Conservation (phyloP, 345 rosid genomes). For the Aethionema arabicum region DNA sequence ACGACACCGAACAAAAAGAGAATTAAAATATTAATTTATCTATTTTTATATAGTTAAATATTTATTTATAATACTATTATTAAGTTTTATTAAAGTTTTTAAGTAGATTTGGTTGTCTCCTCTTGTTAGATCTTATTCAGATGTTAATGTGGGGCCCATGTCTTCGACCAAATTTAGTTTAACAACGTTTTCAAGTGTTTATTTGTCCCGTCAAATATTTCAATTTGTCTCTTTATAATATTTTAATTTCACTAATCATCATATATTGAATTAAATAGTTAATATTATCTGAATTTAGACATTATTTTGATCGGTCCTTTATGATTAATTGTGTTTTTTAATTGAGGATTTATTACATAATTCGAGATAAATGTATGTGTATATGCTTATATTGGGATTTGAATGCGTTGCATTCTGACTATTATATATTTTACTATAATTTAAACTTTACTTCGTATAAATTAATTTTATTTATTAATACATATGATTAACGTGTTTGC, state of each 20-base stretch:
- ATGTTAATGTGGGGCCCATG: constrained; percentile 24
- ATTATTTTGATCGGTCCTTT: constrained; percentile 18
- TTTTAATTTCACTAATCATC: constrained; percentile 22
- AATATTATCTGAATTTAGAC: constrained; percentile 29
- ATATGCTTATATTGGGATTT: constrained; percentile 27
- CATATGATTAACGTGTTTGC: too few relatives aligned
- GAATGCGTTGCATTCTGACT: constrained; percentile 35
- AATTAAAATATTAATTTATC: too few relatives aligned
- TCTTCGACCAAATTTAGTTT: constrained; percentile 26
- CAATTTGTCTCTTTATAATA: constrained; percentile 26
- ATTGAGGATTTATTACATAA: constrained; percentile 24
- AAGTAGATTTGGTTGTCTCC: constrained; percentile 32
- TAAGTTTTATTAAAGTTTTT: constrained; percentile 16
- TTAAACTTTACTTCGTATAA: too few relatives aligned
- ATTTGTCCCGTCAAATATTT: constrained; percentile 12
- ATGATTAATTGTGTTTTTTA: constrained; percentile 12
- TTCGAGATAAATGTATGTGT: constrained; percentile 22
- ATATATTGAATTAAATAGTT: background rate
- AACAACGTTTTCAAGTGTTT: constrained; percentile 21
- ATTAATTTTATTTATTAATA: too few relatives aligned
- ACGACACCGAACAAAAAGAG: constrained; percentile 24
- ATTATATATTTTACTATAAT: constrained; percentile 11
- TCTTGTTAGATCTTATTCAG: constrained; percentile 30
- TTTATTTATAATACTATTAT: constrained; percentile 3
- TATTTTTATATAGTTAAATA: too few relatives aligned